These are phyloP conservation scores for Mycena capillaripes DNA, from an alignment of 768 basidiomycete genomes.

Conservation along the genomic window DNA sequence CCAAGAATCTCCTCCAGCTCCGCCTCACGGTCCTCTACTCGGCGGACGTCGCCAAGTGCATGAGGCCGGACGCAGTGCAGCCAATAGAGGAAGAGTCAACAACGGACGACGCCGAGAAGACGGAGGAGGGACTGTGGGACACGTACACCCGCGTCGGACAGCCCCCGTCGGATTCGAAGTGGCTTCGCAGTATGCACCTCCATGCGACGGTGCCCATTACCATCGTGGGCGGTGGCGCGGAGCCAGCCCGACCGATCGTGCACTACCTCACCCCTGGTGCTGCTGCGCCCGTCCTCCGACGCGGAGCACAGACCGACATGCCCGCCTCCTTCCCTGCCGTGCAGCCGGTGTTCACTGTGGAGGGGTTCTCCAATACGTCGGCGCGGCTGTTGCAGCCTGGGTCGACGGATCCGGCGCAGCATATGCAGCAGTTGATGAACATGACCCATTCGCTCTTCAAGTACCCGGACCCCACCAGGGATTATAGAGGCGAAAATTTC, in stretches of 20 bases:
- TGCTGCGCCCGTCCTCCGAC: not conserved
- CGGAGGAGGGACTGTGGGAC: slow-evolving; percentile 29
- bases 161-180: not conserved
- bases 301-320: not conserved
- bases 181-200: not conserved
- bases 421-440: not conserved
- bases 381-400: slow-evolving; percentile 15
- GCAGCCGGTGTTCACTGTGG: slow-evolving; percentile 10
- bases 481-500: slow-evolving; percentile 1
- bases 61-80: not conserved
- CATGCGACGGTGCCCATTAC: not conserved
- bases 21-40: slow-evolving; percentile 11
- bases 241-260: not conserved
- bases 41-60: slow-evolving; percentile 3
- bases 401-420: not conserved
- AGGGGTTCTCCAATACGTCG: slow-evolving; percentile 16
- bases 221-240: not conserved
- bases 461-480: not conserved
- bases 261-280: slow-evolving; percentile 18
- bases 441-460: too few relatives aligned
- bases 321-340: slow-evolving; percentile 2
- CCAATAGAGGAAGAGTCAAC: too few relatives aligned
- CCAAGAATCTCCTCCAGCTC: not conserved
- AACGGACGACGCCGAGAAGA: not conserved
- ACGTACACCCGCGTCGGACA: not conserved